Evolutionary conservation across 371 early-diverging fungal genomes (phyloP).

Genomic region (Paramicrosporidium saccamoebae): DNA sequence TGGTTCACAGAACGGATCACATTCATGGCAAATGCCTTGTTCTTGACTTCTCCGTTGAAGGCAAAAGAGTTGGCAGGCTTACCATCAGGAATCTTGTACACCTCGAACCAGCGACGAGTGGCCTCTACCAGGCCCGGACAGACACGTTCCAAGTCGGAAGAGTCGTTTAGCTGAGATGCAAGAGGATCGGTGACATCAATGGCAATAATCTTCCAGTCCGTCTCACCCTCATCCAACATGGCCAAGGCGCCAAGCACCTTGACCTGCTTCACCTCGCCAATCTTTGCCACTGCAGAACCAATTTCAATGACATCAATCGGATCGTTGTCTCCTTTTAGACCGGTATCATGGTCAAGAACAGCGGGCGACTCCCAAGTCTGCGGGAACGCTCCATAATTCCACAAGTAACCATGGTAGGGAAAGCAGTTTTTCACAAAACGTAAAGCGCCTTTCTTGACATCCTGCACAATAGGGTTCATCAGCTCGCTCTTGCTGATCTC

Average conservation of each 20-base stretch:
- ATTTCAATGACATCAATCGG: slow-evolving; percentile 95
- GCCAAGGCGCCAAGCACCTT: slow-evolving; percentile 93
- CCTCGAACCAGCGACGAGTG: slow-evolving; percentile 91
- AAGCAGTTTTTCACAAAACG: slow-evolving; percentile 95
- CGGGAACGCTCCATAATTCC: slow-evolving; percentile 98
- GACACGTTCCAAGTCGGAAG: slow-evolving; percentile 82
- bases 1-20: slow-evolving; percentile 74
- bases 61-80: slow-evolving; percentile 95
- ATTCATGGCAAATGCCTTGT: slow-evolving; percentile 56
- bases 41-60: slow-evolving; percentile 60
- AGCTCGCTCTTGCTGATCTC: slow-evolving; percentile 79
- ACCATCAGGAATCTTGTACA: slow-evolving; percentile 98
- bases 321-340: slow-evolving; percentile 82
- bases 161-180: slow-evolving; percentile 68
- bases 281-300: slow-evolving; percentile 50
- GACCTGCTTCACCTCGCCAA: slow-evolving; percentile 91
- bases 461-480: slow-evolving; percentile 96
- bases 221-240: slow-evolving; percentile 91
- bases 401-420: slow-evolving; percentile 98
- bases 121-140: slow-evolving; percentile 78
- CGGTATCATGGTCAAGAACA: slow-evolving; percentile 43
- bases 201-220: slow-evolving; percentile 96
- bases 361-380: slow-evolving; percentile 97
- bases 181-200: slow-evolving; percentile 83
- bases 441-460: slow-evolving; percentile 91